These are phyloP conservation scores for Globisporangium emineosum DNA, from an alignment of 352 stramenopile species.

Conservation along the genomic window DNA sequence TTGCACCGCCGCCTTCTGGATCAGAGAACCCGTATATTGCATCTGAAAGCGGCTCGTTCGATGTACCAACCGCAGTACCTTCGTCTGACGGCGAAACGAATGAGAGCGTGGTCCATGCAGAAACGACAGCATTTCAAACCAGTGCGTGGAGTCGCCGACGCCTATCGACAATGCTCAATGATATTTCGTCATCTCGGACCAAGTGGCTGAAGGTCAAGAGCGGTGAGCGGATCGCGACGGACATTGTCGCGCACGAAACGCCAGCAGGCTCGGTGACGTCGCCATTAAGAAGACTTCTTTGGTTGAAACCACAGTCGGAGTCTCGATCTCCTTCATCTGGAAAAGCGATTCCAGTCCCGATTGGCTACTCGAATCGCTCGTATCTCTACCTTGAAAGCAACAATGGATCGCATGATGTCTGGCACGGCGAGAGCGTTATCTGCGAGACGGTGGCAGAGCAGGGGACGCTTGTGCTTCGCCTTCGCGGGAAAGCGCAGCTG, in stretches of 20 bases:
- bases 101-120: slow-evolving; percentile 43
- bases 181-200: slow-evolving; percentile 69
- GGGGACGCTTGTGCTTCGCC: slow-evolving; percentile 73
- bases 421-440: slow-evolving; percentile 79
- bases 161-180: slow-evolving; percentile 70
- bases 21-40: slow-evolving; percentile 8
- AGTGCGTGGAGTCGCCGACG: slow-evolving; percentile 59
- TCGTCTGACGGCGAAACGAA: slow-evolving; percentile 26
- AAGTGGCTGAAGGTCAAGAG: slow-evolving; percentile 66
- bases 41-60: slow-evolving; percentile 34
- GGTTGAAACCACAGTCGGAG: slow-evolving; percentile 71
- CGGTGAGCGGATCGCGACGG: slow-evolving; percentile 63
- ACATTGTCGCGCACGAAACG: slow-evolving; percentile 80
- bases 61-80: slow-evolving; percentile 52
- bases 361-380: slow-evolving; percentile 83
- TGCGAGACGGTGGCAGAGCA: slow-evolving; percentile 85
- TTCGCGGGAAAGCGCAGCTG: slow-evolving; percentile 78
- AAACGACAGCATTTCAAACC: slow-evolving; percentile 43
- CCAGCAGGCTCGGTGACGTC: slow-evolving; percentile 80
- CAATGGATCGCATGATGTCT: slow-evolving; percentile 53
- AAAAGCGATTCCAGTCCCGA: slow-evolving; percentile 83
- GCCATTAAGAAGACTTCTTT: slow-evolving; percentile 66
- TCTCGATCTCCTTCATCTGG: slow-evolving; percentile 28
- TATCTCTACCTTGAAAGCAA: slow-evolving; percentile 79
- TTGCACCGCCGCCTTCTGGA: slow-evolving; percentile 17